Percentiles rank a stretch among this genome's conserved stretches.
phyloP scores from a whole-genome alignment of 805 yeast genomes.

The Candida pseudoglaebosa region DNA sequence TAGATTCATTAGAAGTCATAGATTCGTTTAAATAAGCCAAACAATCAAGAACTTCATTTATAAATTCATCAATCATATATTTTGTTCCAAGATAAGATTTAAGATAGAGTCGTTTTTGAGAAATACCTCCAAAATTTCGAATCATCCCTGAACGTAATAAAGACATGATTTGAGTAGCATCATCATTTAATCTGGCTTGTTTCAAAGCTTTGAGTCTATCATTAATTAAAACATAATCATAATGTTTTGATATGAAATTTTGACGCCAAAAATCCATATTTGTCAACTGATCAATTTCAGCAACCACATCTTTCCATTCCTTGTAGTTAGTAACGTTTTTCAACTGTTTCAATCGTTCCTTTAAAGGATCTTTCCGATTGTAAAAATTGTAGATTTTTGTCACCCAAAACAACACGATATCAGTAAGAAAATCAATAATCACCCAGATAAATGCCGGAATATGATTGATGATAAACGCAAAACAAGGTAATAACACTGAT shows the following conservation, averaged over 20 bases:
- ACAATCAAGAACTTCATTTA: constrained; percentile 68
- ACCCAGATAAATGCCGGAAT: constrained; percentile 40
- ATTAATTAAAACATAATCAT: constrained; percentile 79
- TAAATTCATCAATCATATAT: constrained; percentile 79
- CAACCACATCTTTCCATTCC: constrained; percentile 63
- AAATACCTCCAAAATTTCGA: constrained; percentile 88
- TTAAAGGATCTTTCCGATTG: constrained; percentile 39
- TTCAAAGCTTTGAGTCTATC: constrained; percentile 63
- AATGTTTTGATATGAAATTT: constrained; percentile 73
- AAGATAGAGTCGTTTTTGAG: constrained; percentile 72
- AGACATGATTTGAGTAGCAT: constrained; percentile 57
- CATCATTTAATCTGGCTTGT: constrained; percentile 56
- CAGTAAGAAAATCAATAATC: constrained; percentile 39
- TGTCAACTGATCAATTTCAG: constrained; percentile 47
- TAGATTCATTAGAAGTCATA: constrained; percentile 23
- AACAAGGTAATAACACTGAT: constrained; percentile 16
- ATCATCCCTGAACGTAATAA: constrained; percentile 77
- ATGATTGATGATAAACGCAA: constrained; percentile 28
- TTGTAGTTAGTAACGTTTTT: constrained; percentile 53
- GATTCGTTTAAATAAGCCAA: constrained; percentile 56
- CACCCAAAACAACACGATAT: constrained; percentile 46
- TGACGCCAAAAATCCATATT: constrained; percentile 63
- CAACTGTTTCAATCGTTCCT: constrained; percentile 46
- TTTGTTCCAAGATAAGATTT: constrained; percentile 88
- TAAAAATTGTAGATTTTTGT: constrained; percentile 32